phyloP scores from a whole-genome alignment of 345 rosid species.

The Pelargonium nanum region DNA sequence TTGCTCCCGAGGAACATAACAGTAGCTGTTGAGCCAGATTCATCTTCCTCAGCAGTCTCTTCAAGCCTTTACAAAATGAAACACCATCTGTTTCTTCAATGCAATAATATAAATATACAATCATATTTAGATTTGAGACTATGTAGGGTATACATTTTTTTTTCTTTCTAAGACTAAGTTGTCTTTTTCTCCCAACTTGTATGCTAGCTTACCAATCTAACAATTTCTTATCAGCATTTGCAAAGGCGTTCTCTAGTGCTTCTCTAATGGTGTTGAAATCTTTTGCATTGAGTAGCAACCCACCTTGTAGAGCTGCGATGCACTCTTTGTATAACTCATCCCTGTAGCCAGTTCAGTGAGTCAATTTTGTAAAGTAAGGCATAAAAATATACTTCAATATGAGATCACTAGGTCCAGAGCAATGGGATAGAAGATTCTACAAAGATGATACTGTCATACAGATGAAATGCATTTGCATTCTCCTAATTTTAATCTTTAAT shows the following conservation, averaged over 20 bases:
- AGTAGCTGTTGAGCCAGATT: conserved; percentile 91
- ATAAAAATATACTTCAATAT: not conserved
- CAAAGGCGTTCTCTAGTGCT: conserved; percentile 55
- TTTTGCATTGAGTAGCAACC: conserved; percentile 50
- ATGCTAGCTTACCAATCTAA: conserved; percentile 41
- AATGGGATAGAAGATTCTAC: not conserved
- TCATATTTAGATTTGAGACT: conserved; percentile 10
- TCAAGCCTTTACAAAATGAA: conserved; percentile 63
- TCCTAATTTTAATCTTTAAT: not conserved
- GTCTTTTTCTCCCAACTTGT: not conserved
- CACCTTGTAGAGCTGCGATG: conserved; percentile 58
- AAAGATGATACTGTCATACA: no score
- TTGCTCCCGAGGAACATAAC: conserved; percentile 51
- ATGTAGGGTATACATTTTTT: not conserved
- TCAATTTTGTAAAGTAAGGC: not conserved
- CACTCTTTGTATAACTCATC: conserved; percentile 86
- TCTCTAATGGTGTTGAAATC: conserved; percentile 35
- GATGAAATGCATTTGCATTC: no score
- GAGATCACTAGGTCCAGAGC: not conserved
- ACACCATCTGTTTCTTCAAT: conserved; percentile 24
- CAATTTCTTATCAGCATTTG: conserved; percentile 55
- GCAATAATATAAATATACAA: conserved; percentile 15
- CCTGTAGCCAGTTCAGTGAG: conserved; percentile 27
- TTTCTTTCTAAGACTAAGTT: not conserved
- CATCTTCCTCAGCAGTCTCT: conserved; percentile 36